phyloP scores from a whole-genome alignment of 192 early-diverging fungal species.

The Thamnidium elegans region DNA sequence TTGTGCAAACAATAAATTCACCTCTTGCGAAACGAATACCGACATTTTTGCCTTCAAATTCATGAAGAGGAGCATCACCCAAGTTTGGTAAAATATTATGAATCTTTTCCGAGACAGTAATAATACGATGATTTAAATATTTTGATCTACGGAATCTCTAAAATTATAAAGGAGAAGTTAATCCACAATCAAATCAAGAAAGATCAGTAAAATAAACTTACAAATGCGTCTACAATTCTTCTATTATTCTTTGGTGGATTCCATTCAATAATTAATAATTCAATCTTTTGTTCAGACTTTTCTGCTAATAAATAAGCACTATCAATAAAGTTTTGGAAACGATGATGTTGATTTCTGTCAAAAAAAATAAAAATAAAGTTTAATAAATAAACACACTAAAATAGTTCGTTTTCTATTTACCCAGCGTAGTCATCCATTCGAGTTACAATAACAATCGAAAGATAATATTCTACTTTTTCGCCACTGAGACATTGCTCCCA shows the following conservation, averaged over 20 bases:
- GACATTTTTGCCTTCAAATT: conserved; percentile 35
- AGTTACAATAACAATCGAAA: conserved; percentile 30
- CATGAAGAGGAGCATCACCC: conserved; percentile 26
- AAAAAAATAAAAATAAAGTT: conserved; percentile 8
- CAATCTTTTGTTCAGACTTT: conserved; percentile 18
- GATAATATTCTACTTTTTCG: conserved; percentile 11
- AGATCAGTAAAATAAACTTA: background rate
- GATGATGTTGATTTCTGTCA: conserved; percentile 25
- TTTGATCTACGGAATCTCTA: conserved; percentile 31
- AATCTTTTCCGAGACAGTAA: conserved; percentile 28
- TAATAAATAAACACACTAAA: background rate
- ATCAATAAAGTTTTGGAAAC: conserved; percentile 35
- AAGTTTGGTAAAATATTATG: conserved; percentile 25
- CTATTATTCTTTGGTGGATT: conserved; percentile 23
- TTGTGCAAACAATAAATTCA: conserved; percentile 33
- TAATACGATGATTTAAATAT: conserved; percentile 28
- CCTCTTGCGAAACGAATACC: conserved; percentile 34
- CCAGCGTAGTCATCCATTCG: conserved; percentile 28
- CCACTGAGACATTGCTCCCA: conserved; percentile 18
- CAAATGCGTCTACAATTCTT: conserved; percentile 21
- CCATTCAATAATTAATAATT: conserved; percentile 32
- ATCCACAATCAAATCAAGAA: no score
- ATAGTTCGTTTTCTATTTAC: background rate
- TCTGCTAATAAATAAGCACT: conserved; percentile 26
- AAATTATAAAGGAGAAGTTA: background rate